Evolutionary conservation across 139 green algal species (phyloP).

Genomic region (Yamagishiella unicocca): DNA sequence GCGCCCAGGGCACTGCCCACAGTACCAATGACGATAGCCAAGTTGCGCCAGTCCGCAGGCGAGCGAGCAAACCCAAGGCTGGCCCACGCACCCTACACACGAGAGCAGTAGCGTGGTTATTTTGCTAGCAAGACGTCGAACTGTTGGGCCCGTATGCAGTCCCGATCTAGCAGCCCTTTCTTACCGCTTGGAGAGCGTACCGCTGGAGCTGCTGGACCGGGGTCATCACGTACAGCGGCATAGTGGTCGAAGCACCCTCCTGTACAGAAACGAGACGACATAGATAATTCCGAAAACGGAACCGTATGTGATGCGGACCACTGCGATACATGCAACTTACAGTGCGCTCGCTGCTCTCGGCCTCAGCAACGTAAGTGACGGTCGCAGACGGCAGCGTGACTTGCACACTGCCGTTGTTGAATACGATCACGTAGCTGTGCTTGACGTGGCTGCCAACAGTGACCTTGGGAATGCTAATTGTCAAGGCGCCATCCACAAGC

Average conservation of each 20-base stretch:
- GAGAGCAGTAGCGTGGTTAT: too few species aligned
- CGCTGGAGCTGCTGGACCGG: constrained; percentile 61
- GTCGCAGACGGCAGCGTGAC: constrained; percentile 32
- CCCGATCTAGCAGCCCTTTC: too few species aligned
- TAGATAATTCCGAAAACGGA: too few species aligned
- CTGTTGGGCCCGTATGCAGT: too few species aligned
- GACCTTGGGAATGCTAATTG: constrained; percentile 44
- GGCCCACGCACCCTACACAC: constrained; percentile 54
- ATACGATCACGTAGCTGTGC: constrained; percentile 55
- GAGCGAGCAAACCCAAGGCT: constrained; percentile 61
- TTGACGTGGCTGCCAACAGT: constrained; percentile 48
- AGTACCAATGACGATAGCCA: constrained; percentile 50
- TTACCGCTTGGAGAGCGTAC: constrained; percentile 58
- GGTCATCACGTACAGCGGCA: constrained; percentile 57
- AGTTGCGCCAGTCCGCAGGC: constrained; percentile 59
- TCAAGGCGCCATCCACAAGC: constrained; percentile 46
- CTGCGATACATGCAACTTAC: not conserved
- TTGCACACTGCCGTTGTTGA: constrained; percentile 41
- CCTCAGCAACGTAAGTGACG: constrained; percentile 55
- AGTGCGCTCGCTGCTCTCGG: constrained; percentile 41
- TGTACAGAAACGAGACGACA: not conserved
- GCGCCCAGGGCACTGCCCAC: constrained; percentile 32
- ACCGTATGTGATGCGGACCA: too few species aligned
- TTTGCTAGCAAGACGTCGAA: too few species aligned
- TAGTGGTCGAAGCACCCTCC: constrained; percentile 9